phyloP scores from a whole-genome alignment of 73 alveolate genomes.

The Breviolum minutum region DNA sequence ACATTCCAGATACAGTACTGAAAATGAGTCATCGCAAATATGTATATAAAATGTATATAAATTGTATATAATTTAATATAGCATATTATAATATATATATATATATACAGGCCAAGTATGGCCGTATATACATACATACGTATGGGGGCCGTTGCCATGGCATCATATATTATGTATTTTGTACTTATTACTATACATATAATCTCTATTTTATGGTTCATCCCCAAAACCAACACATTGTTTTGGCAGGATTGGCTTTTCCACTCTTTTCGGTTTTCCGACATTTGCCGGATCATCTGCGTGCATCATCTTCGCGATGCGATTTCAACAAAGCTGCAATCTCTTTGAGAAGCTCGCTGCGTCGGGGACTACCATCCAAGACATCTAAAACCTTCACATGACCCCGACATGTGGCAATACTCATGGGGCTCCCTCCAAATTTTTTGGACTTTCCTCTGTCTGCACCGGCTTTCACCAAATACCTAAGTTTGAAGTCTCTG shows the following conservation, averaged over 20 bases:
- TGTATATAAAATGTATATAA: too few species aligned
- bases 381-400: slow-evolving; percentile 62
- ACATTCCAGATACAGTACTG: too few species aligned
- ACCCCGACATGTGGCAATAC: slow-evolving; percentile 79
- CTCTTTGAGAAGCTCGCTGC: slow-evolving; percentile 51
- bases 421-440: slow-evolving; percentile 68
- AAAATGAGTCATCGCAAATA: too few species aligned
- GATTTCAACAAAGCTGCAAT: background rate
- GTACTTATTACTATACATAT: background rate
- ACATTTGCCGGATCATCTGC: slow-evolving; percentile 2
- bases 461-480: slow-evolving; percentile 66
- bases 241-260: background rate
- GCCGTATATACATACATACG: too few species aligned
- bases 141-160: background rate
- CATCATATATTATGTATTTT: background rate
- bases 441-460: slow-evolving; percentile 60
- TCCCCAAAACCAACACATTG: background rate
- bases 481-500: background rate
- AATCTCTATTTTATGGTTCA: background rate
- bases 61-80: too few species aligned
- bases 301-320: slow-evolving; percentile 43
- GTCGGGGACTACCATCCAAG: slow-evolving; percentile 31
- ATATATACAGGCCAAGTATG: too few species aligned
- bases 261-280: background rate
- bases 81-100: too few species aligned